phyloP scores from a whole-genome alignment of 2,329 filamentous ascomycete genomes.

The Rutstroemia sp. region DNA sequence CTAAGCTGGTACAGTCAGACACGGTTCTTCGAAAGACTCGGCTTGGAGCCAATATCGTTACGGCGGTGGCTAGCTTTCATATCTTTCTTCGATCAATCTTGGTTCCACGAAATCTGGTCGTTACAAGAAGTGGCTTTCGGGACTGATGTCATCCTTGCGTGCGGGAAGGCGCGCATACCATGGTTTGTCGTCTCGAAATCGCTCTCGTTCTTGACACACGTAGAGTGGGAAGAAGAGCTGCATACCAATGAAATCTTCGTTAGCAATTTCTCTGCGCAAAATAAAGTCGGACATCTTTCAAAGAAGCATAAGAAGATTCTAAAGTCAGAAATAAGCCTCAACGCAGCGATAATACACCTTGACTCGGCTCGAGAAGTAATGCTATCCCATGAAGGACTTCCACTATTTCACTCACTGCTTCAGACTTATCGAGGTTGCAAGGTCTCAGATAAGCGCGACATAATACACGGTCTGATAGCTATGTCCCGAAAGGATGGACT shows the following conservation, averaged over 20 bases:
- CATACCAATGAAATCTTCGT: background rate
- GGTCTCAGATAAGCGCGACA: conserved; percentile 2
- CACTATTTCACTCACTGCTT: conserved; percentile 2
- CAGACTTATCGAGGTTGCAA: background rate
- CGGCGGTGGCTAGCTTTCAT: background rate
- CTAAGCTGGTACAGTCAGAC: background rate
- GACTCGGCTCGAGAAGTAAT: background rate
- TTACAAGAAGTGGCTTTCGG: background rate
- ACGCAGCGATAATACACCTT: conserved; percentile 2
- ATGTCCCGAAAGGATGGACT: background rate
- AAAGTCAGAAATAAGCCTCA: background rate
- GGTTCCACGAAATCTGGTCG: conserved; percentile 1
- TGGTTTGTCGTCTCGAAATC: background rate
- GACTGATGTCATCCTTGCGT: background rate
- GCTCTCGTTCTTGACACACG: background rate
- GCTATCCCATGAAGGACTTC: background rate
- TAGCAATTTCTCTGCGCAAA: background rate
- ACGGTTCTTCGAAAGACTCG: background rate
- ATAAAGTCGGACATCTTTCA: background rate
- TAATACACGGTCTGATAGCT: background rate
- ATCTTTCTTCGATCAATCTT: conserved; percentile 4
- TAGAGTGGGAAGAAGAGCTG: background rate
- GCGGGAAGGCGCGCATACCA: background rate
- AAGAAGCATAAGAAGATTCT: background rate
- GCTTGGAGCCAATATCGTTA: background rate